Evolutionary conservation across 169 alveolate genomes (phyloP).

Genomic region (Besnoitia besnoiti): DNA sequence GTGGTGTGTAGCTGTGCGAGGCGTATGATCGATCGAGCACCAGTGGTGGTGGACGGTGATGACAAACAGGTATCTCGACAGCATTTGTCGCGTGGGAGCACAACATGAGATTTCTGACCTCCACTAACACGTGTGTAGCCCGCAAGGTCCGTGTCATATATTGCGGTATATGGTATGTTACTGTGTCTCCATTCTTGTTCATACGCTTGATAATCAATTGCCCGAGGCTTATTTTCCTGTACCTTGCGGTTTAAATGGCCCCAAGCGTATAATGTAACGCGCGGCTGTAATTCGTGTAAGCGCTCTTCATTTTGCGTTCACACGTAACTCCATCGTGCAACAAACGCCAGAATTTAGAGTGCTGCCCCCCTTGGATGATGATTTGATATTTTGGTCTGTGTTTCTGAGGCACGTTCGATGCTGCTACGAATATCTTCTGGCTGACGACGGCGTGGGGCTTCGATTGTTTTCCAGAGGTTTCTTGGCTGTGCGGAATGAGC

Average conservation of each 20-base stretch:
- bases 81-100: not conserved
- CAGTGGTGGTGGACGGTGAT: not conserved
- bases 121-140: too few relatives aligned
- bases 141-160: too few relatives aligned
- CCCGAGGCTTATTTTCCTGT: slow-evolving; percentile 1
- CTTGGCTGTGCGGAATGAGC: too few relatives aligned
- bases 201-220: slow-evolving; percentile 14
- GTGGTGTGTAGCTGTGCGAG: too few relatives aligned
- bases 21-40: not conserved
- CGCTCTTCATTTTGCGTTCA: not conserved
- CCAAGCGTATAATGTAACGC: slow-evolving; percentile 3
- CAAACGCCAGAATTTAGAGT: too few relatives aligned
- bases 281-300: not conserved
- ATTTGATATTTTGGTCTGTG: not conserved
- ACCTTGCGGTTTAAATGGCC: slow-evolving; percentile 41
- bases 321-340: slow-evolving; percentile 18
- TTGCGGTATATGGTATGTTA: too few relatives aligned
- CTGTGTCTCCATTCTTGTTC: too few relatives aligned
- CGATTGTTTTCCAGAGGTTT: too few relatives aligned
- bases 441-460: too few relatives aligned
- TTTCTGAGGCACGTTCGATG: too few relatives aligned
- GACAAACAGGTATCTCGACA: not conserved
- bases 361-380: not conserved
- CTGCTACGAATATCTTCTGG: too few relatives aligned
- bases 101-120: not conserved